These are phyloP conservation scores for Podila epicladia DNA, from an alignment of 192 early-diverging fungal species.

Conservation along the genomic window DNA sequence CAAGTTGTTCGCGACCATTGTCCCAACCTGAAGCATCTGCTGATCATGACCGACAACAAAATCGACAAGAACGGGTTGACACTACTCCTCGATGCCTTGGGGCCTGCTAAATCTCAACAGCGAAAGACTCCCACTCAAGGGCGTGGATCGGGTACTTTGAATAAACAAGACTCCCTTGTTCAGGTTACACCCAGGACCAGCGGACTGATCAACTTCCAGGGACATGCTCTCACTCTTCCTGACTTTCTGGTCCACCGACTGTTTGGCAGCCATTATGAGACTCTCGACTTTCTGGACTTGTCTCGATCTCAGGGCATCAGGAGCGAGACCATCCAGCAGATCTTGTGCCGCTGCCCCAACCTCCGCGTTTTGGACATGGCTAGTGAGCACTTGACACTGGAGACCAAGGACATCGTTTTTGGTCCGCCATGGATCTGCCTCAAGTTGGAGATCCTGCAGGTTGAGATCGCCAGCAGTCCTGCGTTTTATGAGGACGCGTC, in stretches of 20 bases:
- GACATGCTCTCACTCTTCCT: not conserved
- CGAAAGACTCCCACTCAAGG: not conserved
- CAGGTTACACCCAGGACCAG: not conserved
- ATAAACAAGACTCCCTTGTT: too few relatives aligned
- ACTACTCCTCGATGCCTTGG: not conserved
- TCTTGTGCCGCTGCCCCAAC: not conserved
- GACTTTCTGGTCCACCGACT: not conserved
- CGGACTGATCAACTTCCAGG: not conserved
- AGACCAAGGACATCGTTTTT: not conserved
- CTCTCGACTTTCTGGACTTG: not conserved
- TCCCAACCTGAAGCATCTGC: not conserved
- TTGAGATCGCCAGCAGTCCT: not conserved
- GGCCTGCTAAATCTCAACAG: not conserved
- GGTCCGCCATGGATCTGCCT: not conserved
- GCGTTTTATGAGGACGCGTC: not conserved
- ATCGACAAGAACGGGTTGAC: not conserved
- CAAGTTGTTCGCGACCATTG: not conserved
- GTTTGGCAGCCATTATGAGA: not conserved
- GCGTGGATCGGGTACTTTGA: too few relatives aligned
- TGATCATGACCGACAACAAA: not conserved
- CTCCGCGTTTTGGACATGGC: conserved; percentile 5
- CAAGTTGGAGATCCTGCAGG: not conserved
- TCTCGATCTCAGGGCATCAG: not conserved
- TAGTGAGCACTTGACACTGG: not conserved
- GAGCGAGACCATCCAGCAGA: conserved; percentile 4